Conservation (phyloP, 2,329 filamentous ascomycete genomes). For the Aureobasidium subglaciale region DNA sequence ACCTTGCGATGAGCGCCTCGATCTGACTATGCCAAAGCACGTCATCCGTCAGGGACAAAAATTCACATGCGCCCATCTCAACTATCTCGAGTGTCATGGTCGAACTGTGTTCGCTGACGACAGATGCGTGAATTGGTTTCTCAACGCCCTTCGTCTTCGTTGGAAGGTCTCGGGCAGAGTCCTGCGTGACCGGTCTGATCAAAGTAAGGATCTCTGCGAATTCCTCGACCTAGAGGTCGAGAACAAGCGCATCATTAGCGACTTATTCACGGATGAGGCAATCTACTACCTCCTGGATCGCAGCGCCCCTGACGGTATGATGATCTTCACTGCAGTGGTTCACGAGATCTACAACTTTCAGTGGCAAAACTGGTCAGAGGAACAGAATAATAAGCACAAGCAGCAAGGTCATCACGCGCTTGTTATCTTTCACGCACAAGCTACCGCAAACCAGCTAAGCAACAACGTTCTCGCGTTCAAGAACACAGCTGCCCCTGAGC, state of each 20-base stretch:
- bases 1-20: background rate
- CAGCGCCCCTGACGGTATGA: background rate
- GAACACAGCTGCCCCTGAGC: background rate
- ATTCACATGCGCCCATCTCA: background rate
- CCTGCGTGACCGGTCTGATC: background rate
- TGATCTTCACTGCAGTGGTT: background rate
- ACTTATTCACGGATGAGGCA: background rate
- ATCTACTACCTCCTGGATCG: background rate
- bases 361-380: background rate
- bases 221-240: background rate
- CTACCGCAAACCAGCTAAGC: background rate
- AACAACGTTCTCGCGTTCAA: constrained; percentile 6
- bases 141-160: background rate
- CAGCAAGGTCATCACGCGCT: background rate
- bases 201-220: background rate
- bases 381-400: background rate
- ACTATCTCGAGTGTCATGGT: background rate
- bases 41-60: background rate
- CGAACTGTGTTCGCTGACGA: background rate
- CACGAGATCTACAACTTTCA: background rate
- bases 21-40: background rate
- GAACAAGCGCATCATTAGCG: background rate
- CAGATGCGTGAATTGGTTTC: background rate
- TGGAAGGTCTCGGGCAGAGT: background rate
- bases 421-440: background rate